Conservation (phyloP, 2,329 filamentous ascomycete species). For the Venturia effusa region DNA sequence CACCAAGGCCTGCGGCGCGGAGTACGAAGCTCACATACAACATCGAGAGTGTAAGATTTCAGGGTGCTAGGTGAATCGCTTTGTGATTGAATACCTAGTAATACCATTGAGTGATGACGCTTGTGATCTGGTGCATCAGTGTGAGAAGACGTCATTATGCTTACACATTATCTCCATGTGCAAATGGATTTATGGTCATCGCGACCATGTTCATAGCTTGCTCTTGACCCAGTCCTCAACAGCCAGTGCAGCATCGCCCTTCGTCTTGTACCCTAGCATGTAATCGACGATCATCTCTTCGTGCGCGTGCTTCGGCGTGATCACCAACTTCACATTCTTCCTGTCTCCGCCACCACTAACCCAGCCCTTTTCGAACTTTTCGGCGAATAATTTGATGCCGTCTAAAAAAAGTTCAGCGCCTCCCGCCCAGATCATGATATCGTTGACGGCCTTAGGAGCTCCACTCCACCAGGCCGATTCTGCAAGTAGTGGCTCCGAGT, state of each 20-base stretch:
- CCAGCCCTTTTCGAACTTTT: slow-evolving; percentile 33
- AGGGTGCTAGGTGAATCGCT: no score
- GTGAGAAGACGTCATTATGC: background rate
- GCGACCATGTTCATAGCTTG: slow-evolving; percentile 1
- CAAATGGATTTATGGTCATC: background rate
- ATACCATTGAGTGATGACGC: no score
- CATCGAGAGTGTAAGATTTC: no score
- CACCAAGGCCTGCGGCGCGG: no score
- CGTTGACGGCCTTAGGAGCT: slow-evolving; percentile 28
- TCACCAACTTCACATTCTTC: background rate
- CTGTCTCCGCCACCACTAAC: slow-evolving; percentile 13
- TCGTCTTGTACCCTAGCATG: slow-evolving; percentile 10
- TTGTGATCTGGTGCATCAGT: no score
- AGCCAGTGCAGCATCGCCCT: slow-evolving; percentile 1
- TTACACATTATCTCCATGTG: background rate
- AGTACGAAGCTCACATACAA: no score
- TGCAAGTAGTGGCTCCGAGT: slow-evolving; percentile 8
- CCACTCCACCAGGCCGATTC: slow-evolving; percentile 42
- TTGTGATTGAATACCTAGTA: no score
- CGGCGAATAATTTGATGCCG: slow-evolving; percentile 40
- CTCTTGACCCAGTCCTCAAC: slow-evolving; percentile 9
- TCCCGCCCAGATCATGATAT: slow-evolving; percentile 44
- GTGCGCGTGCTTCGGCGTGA: background rate
- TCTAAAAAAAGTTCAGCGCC: slow-evolving; percentile 21
- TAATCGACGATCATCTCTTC: slow-evolving; percentile 7